Conservation (phyloP, 495 filamentous ascomycete genomes). For the Penicillium subrubescens region DNA sequence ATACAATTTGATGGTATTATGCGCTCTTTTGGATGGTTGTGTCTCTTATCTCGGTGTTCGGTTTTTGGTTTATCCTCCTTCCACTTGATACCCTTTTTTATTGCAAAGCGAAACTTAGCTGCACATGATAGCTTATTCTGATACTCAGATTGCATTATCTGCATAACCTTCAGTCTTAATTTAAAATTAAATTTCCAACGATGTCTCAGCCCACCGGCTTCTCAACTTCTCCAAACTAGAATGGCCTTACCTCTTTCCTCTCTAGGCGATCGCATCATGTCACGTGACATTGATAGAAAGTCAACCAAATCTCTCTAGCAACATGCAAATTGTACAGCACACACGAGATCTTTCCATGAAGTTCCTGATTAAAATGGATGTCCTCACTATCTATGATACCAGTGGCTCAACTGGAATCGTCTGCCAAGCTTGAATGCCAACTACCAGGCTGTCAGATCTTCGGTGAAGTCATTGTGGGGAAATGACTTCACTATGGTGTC, state of each 20-base stretch:
- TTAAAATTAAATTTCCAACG: neutral
- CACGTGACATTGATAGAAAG: neutral
- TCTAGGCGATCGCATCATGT: neutral
- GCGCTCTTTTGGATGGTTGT: neutral
- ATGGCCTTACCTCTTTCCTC: neutral
- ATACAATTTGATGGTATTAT: too few relatives aligned
- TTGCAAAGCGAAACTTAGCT: neutral
- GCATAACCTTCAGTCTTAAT: neutral
- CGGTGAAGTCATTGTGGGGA: conserved; percentile 38
- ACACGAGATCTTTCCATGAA: too few relatives aligned
- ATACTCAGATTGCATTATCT: too few relatives aligned
- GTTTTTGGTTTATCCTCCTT: neutral
- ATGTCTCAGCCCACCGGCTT: neutral
- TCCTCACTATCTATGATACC: neutral
- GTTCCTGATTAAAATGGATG: neutral
- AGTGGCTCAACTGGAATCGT: neutral
- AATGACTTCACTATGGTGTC: conserved; percentile 48
- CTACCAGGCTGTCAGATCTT: conserved; percentile 8
- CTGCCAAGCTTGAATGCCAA: neutral
- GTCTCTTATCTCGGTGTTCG: neutral
- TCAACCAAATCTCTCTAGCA: neutral
- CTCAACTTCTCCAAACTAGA: neutral
- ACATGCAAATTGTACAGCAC: neutral
- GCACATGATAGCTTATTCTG: too few relatives aligned
- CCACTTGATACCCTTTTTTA: neutral